Conservation (phyloP, 768 basidiomycete species). For the Auricularia cornea region DNA sequence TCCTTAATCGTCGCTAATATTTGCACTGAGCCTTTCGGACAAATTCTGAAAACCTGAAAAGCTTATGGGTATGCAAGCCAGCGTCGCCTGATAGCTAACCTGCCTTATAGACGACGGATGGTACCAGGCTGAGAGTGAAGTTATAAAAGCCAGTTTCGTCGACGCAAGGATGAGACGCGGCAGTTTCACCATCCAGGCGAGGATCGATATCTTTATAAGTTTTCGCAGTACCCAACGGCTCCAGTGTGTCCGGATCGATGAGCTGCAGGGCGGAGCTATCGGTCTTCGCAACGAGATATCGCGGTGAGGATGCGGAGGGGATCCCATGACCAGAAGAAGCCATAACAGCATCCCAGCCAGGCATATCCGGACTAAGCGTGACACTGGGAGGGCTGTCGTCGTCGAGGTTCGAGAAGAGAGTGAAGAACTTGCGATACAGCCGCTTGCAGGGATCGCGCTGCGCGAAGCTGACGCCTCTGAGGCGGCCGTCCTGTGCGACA, state of each 20-base stretch:
- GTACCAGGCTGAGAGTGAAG: slow-evolving; percentile 24
- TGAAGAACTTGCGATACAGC: slow-evolving; percentile 20
- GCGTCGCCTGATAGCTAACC: background rate
- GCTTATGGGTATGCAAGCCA: too few relatives aligned
- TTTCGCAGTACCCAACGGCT: slow-evolving; percentile 24
- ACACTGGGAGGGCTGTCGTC: slow-evolving; percentile 8
- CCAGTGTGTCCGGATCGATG: slow-evolving; percentile 30
- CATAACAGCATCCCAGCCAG: slow-evolving; percentile 7
- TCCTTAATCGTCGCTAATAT: too few relatives aligned
- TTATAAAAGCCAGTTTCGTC: slow-evolving; percentile 30
- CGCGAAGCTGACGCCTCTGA: slow-evolving; percentile 14
- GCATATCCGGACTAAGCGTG: slow-evolving; percentile 15
- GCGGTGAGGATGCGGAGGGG: too few relatives aligned
- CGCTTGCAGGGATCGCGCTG: slow-evolving; percentile 15
- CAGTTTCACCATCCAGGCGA: slow-evolving; percentile 24
- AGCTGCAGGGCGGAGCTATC: slow-evolving; percentile 14
- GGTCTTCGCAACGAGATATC: too few relatives aligned
- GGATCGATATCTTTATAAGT: slow-evolving; percentile 24
- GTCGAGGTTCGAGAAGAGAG: slow-evolving; percentile 4
- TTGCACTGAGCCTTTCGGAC: too few relatives aligned
- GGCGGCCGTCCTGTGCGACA: slow-evolving; percentile 13
- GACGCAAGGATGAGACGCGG: slow-evolving; percentile 30
- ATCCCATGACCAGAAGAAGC: slow-evolving; percentile 19
- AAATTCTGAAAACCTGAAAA: too few relatives aligned
- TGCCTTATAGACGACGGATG: slow-evolving; percentile 20